Evolutionary conservation across 768 basidiomycete genomes (phyloP).

Genomic region (Lactarius sanguifluus): DNA sequence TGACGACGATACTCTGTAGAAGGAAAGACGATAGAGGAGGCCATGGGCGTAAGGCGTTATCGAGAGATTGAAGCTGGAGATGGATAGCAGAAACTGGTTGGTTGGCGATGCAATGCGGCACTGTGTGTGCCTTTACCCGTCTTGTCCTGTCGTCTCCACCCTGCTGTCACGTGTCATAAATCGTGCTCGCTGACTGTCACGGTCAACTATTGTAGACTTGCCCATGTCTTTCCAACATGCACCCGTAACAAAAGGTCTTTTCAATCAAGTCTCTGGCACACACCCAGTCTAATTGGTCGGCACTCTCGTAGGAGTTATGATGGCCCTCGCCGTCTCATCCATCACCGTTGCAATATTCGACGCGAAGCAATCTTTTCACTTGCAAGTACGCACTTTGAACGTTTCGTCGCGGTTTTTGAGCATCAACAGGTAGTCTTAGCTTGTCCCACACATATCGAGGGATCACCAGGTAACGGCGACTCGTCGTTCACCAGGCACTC

Average conservation of each 20-base stretch:
- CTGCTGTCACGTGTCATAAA: constrained; percentile 20
- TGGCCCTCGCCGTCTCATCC: constrained; percentile 68
- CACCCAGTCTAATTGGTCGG: constrained; percentile 9
- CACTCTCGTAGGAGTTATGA: constrained; percentile 64
- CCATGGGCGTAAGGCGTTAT: constrained; percentile 36
- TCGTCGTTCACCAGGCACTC: not conserved
- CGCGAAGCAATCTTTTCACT: constrained; percentile 83
- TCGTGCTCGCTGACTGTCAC: not conserved
- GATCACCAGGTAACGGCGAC: constrained; percentile 71
- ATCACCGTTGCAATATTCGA: constrained; percentile 77
- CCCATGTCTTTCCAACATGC: constrained; percentile 82
- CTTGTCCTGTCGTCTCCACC: not conserved
- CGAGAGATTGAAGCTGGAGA: constrained; percentile 27
- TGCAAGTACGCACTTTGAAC: constrained; percentile 54
- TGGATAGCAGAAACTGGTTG: not conserved
- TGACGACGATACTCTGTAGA: constrained; percentile 18
- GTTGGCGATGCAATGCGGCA: not conserved
- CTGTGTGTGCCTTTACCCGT: not conserved
- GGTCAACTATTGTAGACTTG: too few relatives aligned
- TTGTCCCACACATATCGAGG: constrained; percentile 86
- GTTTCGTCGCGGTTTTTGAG: constrained; percentile 11
- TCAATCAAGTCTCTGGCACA: not conserved
- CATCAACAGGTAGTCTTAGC: constrained; percentile 40
- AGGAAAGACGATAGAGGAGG: constrained; percentile 30
- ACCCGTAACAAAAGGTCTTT: constrained; percentile 73